Conservation (phyloP, 1,284 basidiomycete species). For the Bjerkandera adusta region DNA sequence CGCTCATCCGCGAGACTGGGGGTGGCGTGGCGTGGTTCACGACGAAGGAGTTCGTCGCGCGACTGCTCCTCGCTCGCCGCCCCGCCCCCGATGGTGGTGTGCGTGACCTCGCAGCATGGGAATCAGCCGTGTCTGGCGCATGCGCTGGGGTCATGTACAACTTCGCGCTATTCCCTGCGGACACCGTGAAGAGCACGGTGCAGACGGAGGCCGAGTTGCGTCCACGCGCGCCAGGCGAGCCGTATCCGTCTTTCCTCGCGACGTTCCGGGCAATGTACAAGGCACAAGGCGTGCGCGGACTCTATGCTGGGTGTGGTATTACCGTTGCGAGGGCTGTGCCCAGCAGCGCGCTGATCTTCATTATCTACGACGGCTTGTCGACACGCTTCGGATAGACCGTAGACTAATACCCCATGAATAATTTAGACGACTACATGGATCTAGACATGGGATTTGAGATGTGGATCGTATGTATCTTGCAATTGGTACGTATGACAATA, state of each 20-base stretch:
- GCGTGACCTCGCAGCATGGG: slow-evolving; percentile 67
- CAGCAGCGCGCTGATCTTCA: slow-evolving; percentile 88
- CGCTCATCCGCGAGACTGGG: slow-evolving; percentile 85
- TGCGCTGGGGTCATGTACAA: slow-evolving; percentile 88
- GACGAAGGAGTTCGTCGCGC: slow-evolving; percentile 76
- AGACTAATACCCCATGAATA: no score
- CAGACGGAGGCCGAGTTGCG: slow-evolving; percentile 92
- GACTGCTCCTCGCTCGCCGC: slow-evolving; percentile 50
- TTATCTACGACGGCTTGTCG: slow-evolving; percentile 82
- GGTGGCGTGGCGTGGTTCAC: slow-evolving; percentile 88
- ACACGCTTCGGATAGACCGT: slow-evolving; percentile 45
- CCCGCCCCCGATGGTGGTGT: slow-evolving; percentile 23
- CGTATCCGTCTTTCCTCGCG: slow-evolving; percentile 58
- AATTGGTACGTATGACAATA: no score
- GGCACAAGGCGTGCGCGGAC: slow-evolving; percentile 76
- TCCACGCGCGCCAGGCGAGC: slow-evolving; percentile 39
- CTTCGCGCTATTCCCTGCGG: slow-evolving; percentile 86
- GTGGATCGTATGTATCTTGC: no score
- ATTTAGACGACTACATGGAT: not conserved
- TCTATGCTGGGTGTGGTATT: slow-evolving; percentile 96
- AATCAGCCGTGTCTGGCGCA: slow-evolving; percentile 86
- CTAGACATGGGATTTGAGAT: not conserved
- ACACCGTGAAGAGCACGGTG: slow-evolving; percentile 93
- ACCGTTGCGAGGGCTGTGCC: slow-evolving; percentile 88
- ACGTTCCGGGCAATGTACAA: slow-evolving; percentile 77